Conservation (phyloP, 2,329 filamentous ascomycete species). For the Dactylella cylindrospora region DNA sequence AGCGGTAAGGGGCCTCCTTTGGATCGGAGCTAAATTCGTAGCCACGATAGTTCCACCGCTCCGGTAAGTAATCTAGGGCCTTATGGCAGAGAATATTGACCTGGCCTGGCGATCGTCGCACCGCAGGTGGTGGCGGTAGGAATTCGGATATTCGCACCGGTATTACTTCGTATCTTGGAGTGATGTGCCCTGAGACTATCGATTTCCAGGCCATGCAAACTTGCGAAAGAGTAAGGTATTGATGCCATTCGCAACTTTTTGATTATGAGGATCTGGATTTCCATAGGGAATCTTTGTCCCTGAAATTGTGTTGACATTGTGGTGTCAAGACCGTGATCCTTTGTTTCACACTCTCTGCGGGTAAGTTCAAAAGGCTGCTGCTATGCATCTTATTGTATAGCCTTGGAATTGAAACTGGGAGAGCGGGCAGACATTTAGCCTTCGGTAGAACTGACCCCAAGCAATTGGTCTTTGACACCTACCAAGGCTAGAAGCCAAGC, state of each 20-base stretch:
- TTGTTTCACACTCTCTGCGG: too few relatives aligned
- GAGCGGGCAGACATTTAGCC: too few relatives aligned
- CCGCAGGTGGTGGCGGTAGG: too few relatives aligned
- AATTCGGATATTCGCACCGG: neutral
- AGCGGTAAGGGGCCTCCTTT: too few relatives aligned
- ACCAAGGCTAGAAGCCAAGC: too few relatives aligned
- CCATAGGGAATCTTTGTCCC: conserved; percentile 2
- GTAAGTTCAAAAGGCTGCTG: too few relatives aligned
- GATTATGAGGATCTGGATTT: conserved; percentile 17
- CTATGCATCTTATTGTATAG: too few relatives aligned
- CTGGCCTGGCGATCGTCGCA: neutral
- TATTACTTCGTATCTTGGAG: neutral
- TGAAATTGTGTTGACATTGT: conserved; percentile 35
- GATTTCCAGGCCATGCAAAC: conserved; percentile 16
- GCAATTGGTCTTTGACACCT: too few relatives aligned
- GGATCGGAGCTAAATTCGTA: conserved; percentile 4
- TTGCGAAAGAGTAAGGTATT: conserved; percentile 5
- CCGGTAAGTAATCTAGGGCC: conserved; percentile 1
- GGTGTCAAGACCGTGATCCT: too few relatives aligned
- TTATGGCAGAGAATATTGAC: conserved; percentile 9
- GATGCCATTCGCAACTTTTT: conserved; percentile 7
- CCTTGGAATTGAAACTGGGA: too few relatives aligned
- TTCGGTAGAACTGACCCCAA: too few relatives aligned
- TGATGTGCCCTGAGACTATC: neutral
- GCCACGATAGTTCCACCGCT: neutral